Conservation (phyloP, 139 green algal species). For the Asterochloris sp. region DNA sequence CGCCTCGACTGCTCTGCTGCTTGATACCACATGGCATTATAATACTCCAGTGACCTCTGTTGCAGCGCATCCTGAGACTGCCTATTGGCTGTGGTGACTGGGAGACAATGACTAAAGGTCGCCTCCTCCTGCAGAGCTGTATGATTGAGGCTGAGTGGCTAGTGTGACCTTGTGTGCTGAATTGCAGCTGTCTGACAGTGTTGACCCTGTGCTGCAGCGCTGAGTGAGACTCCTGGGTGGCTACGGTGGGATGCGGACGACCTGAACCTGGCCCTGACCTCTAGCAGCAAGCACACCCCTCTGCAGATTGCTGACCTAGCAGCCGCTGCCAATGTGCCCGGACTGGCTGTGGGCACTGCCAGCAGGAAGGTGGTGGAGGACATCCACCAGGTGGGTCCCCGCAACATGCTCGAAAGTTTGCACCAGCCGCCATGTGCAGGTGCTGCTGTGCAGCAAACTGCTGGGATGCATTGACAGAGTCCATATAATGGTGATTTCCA, state of each 20-base stretch:
- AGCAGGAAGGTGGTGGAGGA: not conserved
- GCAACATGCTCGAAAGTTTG: not conserved
- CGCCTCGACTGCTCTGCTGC: too few relatives aligned
- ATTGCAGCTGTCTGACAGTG: not conserved
- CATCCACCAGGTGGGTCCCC: not conserved
- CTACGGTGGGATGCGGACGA: constrained; percentile 36
- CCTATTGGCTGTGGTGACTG: too few relatives aligned
- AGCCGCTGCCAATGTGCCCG: constrained; percentile 17
- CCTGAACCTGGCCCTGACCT: constrained; percentile 22
- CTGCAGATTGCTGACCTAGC: constrained; percentile 18
- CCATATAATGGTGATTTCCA: too few relatives aligned
- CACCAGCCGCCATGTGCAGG: not conserved
- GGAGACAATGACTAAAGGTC: too few relatives aligned
- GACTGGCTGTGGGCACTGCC: constrained; percentile 6
- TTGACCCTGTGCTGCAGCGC: constrained; percentile 22
- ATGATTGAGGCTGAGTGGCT: too few relatives aligned
- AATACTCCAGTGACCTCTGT: too few relatives aligned
- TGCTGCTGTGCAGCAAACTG: not conserved
- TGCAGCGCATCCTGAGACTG: too few relatives aligned
- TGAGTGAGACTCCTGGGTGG: constrained; percentile 26
- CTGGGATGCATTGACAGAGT: not conserved
- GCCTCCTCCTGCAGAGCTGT: too few relatives aligned
- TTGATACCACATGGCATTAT: too few relatives aligned
- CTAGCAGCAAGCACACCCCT: constrained; percentile 20
- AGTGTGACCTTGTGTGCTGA: too few relatives aligned